Base-by-base conservation (phyloP, 2,329 filamentous ascomycete species). In the Elsinoe fawcettii region DNA sequence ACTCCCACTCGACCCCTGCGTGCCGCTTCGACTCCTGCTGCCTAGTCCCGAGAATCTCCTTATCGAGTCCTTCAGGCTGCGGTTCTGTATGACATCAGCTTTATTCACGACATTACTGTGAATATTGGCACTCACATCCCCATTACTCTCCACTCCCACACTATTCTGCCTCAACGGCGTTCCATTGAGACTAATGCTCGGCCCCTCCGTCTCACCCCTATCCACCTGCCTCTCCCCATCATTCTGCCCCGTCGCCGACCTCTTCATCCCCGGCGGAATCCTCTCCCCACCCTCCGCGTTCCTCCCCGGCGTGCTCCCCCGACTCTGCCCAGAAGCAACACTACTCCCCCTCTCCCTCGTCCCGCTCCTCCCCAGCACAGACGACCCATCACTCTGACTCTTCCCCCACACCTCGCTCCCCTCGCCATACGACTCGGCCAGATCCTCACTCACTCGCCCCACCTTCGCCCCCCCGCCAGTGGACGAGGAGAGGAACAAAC, bases 91-190 rank as follows among this genome's bases (percentile, higher is more conserved):
- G 3, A 2, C 22, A 25, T 55, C 23, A 53, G 49, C 34, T 9
- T 12, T 22, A 9, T 12, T 37, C 11, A 8, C 27, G 9, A 12
- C 25, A 37, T 5, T 27, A 3, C 14, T 3, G 9, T 37, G 6
- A n/a, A 5, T 23, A 27, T 11, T 2, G 27, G 7, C 8, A 44
- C 53, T 55, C 23, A 55, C 53, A 43, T 55, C 53, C 9, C 20
- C 39, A 44, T 46, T 55, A 55, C 39, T 46, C 53, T 55, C 53
- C 37, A 43, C 53, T 22, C 53, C 53, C 5, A 30, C 53, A 43
- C 53, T 46, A 22, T 56, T 46, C 54, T 46, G 54, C 43, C 54
- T 43, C 39, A 47, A 46, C 5, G 54, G 41, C 18, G 54, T 37
- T 11, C 53, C 53, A 36, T 55, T 55, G 6, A 46, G 53, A 32